Evolutionary conservation across 2,329 filamentous ascomycete species (phyloP).

Genomic region (Pseudopyrenochaeta lycopersici): DNA sequence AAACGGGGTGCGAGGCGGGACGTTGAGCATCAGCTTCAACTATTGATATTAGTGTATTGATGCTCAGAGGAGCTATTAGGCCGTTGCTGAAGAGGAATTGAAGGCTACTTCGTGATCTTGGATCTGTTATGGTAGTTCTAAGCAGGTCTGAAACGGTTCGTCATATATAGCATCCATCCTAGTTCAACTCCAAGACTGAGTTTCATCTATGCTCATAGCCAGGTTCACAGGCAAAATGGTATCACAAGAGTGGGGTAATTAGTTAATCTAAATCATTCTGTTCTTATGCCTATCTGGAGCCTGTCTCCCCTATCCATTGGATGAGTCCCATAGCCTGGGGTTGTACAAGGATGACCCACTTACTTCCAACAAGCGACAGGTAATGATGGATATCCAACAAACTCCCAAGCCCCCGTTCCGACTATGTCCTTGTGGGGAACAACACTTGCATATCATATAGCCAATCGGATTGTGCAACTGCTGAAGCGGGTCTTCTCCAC

Average conservation of each 20-base stretch:
- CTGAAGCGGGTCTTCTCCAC: background rate
- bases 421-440: background rate
- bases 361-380: too few relatives aligned
- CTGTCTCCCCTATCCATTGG: slow-evolving; percentile 18
- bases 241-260: slow-evolving; percentile 17
- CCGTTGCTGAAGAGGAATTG: background rate
- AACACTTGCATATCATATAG: background rate
- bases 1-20: too few relatives aligned
- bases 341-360: background rate
- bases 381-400: background rate
- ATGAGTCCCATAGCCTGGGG: slow-evolving; percentile 10
- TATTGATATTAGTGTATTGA: too few relatives aligned
- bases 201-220: too few relatives aligned
- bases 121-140: background rate
- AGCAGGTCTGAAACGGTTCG: background rate
- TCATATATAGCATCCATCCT: background rate
- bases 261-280: background rate
- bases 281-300: slow-evolving; percentile 10
- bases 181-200: background rate
- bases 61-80: too few relatives aligned
- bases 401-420: background rate
- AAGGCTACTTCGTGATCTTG: background rate
- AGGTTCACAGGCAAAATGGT: too few relatives aligned
- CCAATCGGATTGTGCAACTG: background rate
- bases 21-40: too few relatives aligned